Conservation (phyloP, 345 rosid genomes). For the Eucalyptus cloeziana region DNA sequence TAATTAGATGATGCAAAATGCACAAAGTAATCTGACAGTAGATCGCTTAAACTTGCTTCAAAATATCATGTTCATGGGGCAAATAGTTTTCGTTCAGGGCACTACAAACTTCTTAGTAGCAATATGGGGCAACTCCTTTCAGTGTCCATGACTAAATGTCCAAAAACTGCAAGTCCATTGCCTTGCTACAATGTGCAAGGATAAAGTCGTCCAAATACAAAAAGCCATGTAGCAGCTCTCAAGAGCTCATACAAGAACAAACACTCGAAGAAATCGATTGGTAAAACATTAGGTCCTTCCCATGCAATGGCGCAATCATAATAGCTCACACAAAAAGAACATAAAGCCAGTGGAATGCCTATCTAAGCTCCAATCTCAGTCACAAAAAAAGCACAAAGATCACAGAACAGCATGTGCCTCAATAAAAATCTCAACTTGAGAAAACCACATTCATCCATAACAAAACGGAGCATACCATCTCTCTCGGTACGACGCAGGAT, state of each 20-base stretch:
- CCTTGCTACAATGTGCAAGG: neutral
- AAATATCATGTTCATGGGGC: neutral
- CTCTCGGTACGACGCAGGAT: neutral
- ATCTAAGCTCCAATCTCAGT: neutral
- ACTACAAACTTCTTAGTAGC: neutral
- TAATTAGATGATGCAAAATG: neutral
- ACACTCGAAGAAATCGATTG: neutral
- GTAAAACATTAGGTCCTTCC: neutral
- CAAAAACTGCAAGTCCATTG: neutral
- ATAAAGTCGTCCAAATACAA: neutral
- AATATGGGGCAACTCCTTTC: neutral
- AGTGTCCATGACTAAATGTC: neutral
- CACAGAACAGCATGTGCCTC: neutral
- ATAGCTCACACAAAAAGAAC: neutral
- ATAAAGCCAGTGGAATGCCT: neutral
- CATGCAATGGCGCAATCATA: neutral
- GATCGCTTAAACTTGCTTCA: neutral
- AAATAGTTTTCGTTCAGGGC: neutral
- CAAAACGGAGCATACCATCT: neutral
- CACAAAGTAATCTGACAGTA: neutral
- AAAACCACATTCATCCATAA: neutral
- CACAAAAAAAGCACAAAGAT: neutral
- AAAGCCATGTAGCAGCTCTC: neutral
- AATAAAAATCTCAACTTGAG: neutral
- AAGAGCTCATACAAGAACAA: neutral